phyloP scores from a whole-genome alignment of 2,329 filamentous ascomycete genomes.

The Cladobotryum mycophilum region DNA sequence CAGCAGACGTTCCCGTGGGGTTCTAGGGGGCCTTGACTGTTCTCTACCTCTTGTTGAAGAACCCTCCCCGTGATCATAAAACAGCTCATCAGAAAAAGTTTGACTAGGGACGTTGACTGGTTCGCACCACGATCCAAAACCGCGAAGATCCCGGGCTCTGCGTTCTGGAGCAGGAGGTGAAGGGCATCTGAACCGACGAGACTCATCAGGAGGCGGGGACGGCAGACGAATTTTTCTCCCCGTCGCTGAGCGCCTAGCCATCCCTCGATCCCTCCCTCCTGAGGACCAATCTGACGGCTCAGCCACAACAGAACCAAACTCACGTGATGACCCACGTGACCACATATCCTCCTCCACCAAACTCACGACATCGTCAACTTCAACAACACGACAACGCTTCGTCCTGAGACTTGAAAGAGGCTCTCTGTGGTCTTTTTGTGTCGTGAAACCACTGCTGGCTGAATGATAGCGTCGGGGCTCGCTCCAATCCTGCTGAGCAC shows the following conservation, averaged over 20 bases:
- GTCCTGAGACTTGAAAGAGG: not conserved
- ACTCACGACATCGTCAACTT: constrained; percentile 1
- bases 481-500: not conserved
- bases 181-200: not conserved
- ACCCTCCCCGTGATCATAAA: not conserved
- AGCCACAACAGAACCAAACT: constrained; percentile 1
- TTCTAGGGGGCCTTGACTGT: constrained; percentile 2
- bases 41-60: not conserved
- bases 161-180: not conserved
- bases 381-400: constrained; percentile 4
- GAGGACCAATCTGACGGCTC: constrained; percentile 4
- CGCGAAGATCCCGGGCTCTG: constrained; percentile 2
- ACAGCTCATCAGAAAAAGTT: not conserved
- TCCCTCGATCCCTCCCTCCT: not conserved
- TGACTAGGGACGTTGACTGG: not conserved
- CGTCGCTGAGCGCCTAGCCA: not conserved
- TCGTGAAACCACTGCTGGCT: not conserved
- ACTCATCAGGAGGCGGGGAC: constrained; percentile 8
- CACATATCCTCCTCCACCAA: not conserved
- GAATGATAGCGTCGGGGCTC: not conserved
- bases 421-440: constrained; percentile 2
- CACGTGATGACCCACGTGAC: constrained; percentile 8
- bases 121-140: constrained; percentile 11
- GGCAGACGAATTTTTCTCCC: constrained; percentile 1
- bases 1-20: constrained; percentile 8